Base-by-base conservation (phyloP, 768 basidiomycete species). In the Boletus fagicola region DNA sequence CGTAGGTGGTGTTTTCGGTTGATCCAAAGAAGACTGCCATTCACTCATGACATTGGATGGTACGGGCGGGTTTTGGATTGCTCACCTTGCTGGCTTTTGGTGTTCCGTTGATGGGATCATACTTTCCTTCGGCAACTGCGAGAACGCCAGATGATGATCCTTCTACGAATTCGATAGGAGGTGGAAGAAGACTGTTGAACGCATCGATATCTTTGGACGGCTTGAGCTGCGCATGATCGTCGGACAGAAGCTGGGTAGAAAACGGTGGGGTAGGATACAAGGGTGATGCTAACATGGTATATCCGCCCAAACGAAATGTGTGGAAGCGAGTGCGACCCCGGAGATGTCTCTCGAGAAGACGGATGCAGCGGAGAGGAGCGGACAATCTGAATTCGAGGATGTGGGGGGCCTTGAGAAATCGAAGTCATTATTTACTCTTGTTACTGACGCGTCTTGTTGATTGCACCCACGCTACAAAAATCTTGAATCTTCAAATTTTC, bases 141-240 rank as follows among this genome's bases (percentile, higher is more conserved):
- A 91, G 74, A 15, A 84, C 75, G 3, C 89, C 89, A 44, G 89
- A 84, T 15, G 90, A 92, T 4, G 90, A 92, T 22, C 90, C 90
- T 69, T 92, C 90, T 50, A 92, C 76, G 52, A 92, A 92, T 70
- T 92, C 90, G 58, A 92, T 79, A 18, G 86, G 83, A n/a, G 88
- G 87, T 5, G 87, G 87, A 38, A 90, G 81, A n/a, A 90, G 78
- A 62, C 77, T 87, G 62, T 88, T 90, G 77, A 90, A 91, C 4
- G 85, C 76, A 58, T 89, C 88, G 58, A 87, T 68, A 68, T 91
- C 88, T 67, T 82, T 84, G 38, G 86, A 80, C 4, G 88, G 88
- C 43, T 83, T 77, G 68, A 83, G 84, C 61, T 83, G 83, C 30
- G 78, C 65, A 44, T 77, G 66, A 65, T 83, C 82, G 49, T 86